Evolutionary conservation across 2,329 filamentous ascomycete species (phyloP).

Genomic region (Xylaria sp.): DNA sequence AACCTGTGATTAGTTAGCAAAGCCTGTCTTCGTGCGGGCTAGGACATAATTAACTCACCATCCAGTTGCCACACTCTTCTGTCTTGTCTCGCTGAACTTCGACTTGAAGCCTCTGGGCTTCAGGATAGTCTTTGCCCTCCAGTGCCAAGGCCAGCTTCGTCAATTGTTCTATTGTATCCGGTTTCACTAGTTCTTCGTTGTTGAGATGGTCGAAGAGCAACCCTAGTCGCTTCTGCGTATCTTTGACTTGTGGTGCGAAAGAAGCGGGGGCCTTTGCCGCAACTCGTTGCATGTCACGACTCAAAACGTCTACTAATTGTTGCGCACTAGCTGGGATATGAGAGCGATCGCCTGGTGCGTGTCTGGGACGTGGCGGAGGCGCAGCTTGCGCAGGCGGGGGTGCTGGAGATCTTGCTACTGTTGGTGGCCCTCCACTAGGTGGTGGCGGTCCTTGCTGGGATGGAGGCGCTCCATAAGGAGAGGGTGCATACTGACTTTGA

Average conservation of each 20-base stretch:
- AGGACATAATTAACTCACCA: constrained; percentile 67
- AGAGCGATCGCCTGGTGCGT: constrained; percentile 87
- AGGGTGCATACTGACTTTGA: constrained; percentile 70
- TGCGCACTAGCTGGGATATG: constrained; percentile 85
- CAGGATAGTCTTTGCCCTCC: constrained; percentile 74
- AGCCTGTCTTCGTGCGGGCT: constrained; percentile 1
- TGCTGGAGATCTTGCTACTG: constrained; percentile 51
- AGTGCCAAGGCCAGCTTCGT: constrained; percentile 73
- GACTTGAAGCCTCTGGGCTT: constrained; percentile 74
- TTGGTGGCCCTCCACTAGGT: constrained; percentile 52
- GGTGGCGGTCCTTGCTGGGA: constrained; percentile 56
- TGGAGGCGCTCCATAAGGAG: constrained; percentile 59
- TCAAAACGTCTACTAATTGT: constrained; percentile 83
- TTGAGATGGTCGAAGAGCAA: constrained; percentile 98
- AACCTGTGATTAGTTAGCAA: constrained; percentile 65
- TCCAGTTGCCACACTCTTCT: constrained; percentile 87
- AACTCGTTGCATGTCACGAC: constrained; percentile 87
- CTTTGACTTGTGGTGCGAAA: constrained; percentile 89
- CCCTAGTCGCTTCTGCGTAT: constrained; percentile 91
- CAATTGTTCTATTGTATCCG: constrained; percentile 78
- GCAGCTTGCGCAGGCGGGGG: constrained; percentile 61
- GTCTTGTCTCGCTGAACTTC: constrained; percentile 81
- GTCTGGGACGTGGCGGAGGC: constrained; percentile 69
- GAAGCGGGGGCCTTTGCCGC: constrained; percentile 85
- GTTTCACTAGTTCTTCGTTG: constrained; percentile 89